Conservation (phyloP, 352 stramenopile species). For the Peronospora farinosa region DNA sequence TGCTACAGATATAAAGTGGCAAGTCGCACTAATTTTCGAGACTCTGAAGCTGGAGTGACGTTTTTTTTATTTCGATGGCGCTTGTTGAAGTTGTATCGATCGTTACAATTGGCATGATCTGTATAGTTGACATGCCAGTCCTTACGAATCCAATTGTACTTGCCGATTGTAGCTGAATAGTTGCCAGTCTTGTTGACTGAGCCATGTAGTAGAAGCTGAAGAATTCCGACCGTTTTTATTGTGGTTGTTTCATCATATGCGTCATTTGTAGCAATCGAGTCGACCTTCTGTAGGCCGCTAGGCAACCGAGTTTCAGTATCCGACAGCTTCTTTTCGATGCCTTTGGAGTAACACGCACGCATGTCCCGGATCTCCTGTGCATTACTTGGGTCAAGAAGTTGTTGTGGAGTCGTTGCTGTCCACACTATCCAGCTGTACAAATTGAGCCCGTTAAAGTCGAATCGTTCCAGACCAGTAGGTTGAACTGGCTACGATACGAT, state of each 20-base stretch:
- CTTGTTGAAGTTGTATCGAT: slow-evolving; percentile 17
- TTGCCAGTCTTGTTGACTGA: slow-evolving; percentile 4
- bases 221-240: slow-evolving; percentile 4
- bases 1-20: neutral
- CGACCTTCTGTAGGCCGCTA: too few relatives aligned
- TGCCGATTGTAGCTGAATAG: neutral
- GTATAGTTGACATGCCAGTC: slow-evolving; percentile 1
- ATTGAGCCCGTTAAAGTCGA: slow-evolving; percentile 5
- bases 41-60: neutral
- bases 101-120: slow-evolving; percentile 1
- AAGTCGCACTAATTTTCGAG: slow-evolving; percentile 17
- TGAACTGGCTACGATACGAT: slow-evolving; percentile 11
- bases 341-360: slow-evolving; percentile 14
- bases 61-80: neutral
- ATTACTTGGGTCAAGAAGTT: slow-evolving; percentile 5
- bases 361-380: slow-evolving; percentile 16
- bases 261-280: slow-evolving; percentile 19
- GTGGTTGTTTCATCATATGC: slow-evolving; percentile 7
- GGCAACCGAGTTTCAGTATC: slow-evolving; percentile 8
- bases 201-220: neutral
- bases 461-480: slow-evolving; percentile 11
- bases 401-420: slow-evolving; percentile 5
- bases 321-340: slow-evolving; percentile 3
- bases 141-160: too few relatives aligned
- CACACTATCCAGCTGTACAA: slow-evolving; percentile 2